A percentile compares a stretch with the other conserved stretches of the same genome.
phyloP scores from a whole-genome alignment of 768 basidiomycete genomes.

The Xerocomus brunneocitrinus region DNA sequence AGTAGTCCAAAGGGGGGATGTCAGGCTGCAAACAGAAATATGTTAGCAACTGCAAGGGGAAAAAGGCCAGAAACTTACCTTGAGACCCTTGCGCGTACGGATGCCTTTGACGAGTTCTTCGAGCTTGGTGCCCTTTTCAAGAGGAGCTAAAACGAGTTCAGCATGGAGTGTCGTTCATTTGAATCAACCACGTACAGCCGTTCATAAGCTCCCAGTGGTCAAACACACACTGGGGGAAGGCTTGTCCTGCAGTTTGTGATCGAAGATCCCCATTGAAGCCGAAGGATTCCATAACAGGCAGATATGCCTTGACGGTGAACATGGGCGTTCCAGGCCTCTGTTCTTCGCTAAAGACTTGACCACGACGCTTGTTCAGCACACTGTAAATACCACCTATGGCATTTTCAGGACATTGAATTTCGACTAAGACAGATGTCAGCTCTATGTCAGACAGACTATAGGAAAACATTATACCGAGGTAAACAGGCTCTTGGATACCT shows the following conservation, averaged over 20 bases:
- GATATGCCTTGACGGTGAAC: slow-evolving; percentile 98
- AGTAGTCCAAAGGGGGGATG: slow-evolving; percentile 79
- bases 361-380: slow-evolving; percentile 92
- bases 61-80: slow-evolving; percentile 41
- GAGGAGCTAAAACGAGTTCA: slow-evolving; percentile 43
- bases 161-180: background rate
- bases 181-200: slow-evolving; percentile 54
- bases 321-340: slow-evolving; percentile 96
- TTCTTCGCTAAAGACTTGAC: slow-evolving; percentile 97
- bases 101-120: slow-evolving; percentile 80
- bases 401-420: slow-evolving; percentile 96
- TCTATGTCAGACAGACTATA: background rate
- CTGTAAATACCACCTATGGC: slow-evolving; percentile 98
- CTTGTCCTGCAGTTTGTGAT: slow-evolving; percentile 89
- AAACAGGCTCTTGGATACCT: slow-evolving; percentile 92
- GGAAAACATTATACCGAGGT: slow-evolving; percentile 57
- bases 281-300: slow-evolving; percentile 89
- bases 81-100: slow-evolving; percentile 93
- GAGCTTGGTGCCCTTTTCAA: slow-evolving; percentile 89
- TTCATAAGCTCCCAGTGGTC: slow-evolving; percentile 89
- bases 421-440: slow-evolving; percentile 49
- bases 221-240: slow-evolving; percentile 95
- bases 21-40: slow-evolving; percentile 55
- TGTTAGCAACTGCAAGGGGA: slow-evolving; percentile 7
- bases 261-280: slow-evolving; percentile 98